A percentile compares a stretch with the other conserved stretches of the same genome.
These are phyloP conservation scores for Aspergillus asperescens DNA, from an alignment of 495 filamentous ascomycete genomes.

Conservation along the genomic window DNA sequence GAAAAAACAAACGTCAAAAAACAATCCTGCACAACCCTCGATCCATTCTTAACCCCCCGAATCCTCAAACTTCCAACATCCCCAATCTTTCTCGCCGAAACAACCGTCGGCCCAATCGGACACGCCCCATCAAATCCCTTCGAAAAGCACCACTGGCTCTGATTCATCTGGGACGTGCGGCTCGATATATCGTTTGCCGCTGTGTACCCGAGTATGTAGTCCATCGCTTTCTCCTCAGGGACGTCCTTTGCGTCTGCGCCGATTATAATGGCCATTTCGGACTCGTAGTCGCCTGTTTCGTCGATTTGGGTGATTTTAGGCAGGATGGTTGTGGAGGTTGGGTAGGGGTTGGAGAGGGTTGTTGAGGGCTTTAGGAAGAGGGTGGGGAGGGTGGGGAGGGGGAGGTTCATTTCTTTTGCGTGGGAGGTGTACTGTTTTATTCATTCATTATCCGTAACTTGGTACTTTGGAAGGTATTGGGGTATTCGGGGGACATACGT, in stretches of 20 bases:
- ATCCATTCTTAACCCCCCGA: constrained; percentile 63
- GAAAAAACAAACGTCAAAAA: constrained; percentile 40
- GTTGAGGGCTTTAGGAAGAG: constrained; percentile 79
- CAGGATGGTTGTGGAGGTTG: constrained; percentile 55
- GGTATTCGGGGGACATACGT: constrained; percentile 36
- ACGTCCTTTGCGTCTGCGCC: constrained; percentile 65
- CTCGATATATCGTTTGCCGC: constrained; percentile 79
- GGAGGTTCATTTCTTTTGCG: constrained; percentile 68
- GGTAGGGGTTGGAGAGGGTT: constrained; percentile 62
- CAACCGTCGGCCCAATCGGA: constrained; percentile 60
- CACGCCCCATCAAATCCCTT: constrained; percentile 83
- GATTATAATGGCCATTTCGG: constrained; percentile 73
- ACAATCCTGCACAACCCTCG: constrained; percentile 61
- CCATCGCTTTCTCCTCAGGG: constrained; percentile 59
- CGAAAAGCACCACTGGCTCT: constrained; percentile 73
- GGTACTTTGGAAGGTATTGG: neutral
- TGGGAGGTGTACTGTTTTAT: constrained; percentile 59
- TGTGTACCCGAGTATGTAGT: constrained; percentile 74
- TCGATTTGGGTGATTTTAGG: constrained; percentile 52
- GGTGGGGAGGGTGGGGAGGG: constrained; percentile 67
- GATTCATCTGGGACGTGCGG: constrained; percentile 72
- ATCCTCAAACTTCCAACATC: constrained; percentile 57
- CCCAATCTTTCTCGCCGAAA: constrained; percentile 47
- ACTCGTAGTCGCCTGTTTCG: constrained; percentile 70
- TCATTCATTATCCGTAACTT: neutral